Evolutionary conservation across 1,284 basidiomycete species (phyloP).

Genomic region (Pisolithus thermaeus): DNA sequence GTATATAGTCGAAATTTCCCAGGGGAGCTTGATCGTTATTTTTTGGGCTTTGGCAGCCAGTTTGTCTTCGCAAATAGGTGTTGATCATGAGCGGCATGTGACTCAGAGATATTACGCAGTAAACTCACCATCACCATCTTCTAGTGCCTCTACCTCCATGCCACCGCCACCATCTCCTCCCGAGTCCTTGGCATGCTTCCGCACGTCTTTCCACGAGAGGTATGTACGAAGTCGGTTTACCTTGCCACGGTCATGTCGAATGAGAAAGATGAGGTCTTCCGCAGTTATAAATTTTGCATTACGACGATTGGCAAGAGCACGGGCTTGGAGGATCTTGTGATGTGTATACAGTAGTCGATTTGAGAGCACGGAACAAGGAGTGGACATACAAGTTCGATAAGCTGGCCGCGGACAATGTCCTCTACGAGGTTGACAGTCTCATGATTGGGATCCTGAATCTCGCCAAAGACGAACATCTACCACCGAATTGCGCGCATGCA

Average conservation of each 20-base stretch:
- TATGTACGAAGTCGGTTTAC: slow-evolving; percentile 92
- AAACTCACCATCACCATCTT: slow-evolving; percentile 67
- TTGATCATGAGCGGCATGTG: neutral
- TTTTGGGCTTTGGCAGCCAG: slow-evolving; percentile 82
- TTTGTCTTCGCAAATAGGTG: slow-evolving; percentile 51
- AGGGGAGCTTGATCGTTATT: slow-evolving; percentile 92
- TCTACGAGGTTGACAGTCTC: slow-evolving; percentile 92
- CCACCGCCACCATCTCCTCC: slow-evolving; percentile 73
- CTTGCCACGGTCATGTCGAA: slow-evolving; percentile 91
- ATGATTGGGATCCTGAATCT: slow-evolving; percentile 83
- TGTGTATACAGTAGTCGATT: neutral
- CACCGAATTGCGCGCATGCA: neutral
- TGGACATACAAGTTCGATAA: slow-evolving; percentile 80
- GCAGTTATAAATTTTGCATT: slow-evolving; percentile 83
- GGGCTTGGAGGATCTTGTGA: slow-evolving; percentile 82
- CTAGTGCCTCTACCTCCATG: slow-evolving; percentile 73
- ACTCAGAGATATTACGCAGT: neutral
- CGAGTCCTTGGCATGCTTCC: slow-evolving; percentile 91
- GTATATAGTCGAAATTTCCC: slow-evolving; percentile 93
- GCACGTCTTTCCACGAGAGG: slow-evolving; percentile 97
- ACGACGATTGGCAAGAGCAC: slow-evolving; percentile 75
- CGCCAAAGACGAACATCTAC: slow-evolving; percentile 96
- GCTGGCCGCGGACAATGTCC: slow-evolving; percentile 90
- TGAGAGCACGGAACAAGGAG: neutral
- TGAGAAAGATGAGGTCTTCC: slow-evolving; percentile 95